Conservation (phyloP, 352 stramenopile genomes). For the Poterioochromonas sp. region DNA sequence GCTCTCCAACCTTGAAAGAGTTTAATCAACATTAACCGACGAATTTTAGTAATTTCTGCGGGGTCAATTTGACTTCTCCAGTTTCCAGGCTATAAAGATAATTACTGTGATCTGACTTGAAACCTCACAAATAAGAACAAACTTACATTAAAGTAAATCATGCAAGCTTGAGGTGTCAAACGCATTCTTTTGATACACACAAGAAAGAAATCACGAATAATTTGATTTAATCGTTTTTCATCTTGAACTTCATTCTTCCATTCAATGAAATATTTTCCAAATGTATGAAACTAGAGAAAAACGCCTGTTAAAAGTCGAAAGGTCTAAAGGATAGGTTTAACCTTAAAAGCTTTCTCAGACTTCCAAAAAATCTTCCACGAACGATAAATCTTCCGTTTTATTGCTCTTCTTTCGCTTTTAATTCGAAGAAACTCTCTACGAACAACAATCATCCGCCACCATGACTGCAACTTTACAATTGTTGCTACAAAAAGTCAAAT, state of each 20-base stretch:
- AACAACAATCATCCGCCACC: constrained; percentile 5
- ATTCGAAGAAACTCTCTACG: background rate
- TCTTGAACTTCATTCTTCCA: constrained; percentile 22
- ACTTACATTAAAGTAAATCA: constrained; percentile 27
- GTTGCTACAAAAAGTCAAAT: background rate
- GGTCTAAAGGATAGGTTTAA: background rate
- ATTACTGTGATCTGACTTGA: background rate
- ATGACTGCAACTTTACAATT: background rate
- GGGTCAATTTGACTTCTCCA: background rate
- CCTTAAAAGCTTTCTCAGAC: background rate
- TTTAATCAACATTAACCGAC: constrained; percentile 1
- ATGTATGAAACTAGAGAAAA: background rate
- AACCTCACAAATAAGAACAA: background rate
- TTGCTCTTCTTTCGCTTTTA: background rate
- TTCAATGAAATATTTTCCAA: constrained; percentile 6
- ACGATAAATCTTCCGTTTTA: background rate
- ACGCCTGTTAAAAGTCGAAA: background rate
- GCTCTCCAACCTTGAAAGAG: background rate
- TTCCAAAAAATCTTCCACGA: background rate
- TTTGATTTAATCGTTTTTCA: background rate
- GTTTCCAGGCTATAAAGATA: background rate
- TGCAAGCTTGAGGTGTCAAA: constrained; percentile 9
- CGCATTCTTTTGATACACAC: background rate
- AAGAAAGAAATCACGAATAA: background rate
- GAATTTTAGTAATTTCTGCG: background rate